Evolutionary conservation across 1,284 basidiomycete species (phyloP).

Genomic region (Schizophyllum amplum): DNA sequence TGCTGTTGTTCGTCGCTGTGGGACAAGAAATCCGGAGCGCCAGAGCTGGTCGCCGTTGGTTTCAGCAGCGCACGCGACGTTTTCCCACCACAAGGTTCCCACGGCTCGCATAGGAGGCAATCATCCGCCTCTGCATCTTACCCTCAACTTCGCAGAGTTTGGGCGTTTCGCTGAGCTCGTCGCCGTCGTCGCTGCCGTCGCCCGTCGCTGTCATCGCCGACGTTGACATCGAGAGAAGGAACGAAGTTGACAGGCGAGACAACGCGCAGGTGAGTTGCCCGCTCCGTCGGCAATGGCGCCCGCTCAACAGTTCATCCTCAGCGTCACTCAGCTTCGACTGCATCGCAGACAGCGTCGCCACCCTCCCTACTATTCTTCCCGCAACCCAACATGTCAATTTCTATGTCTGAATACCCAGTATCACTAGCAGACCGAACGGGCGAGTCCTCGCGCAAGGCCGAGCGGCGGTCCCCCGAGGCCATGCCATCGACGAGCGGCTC

Average conservation of each 20-base stretch:
- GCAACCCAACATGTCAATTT: not conserved
- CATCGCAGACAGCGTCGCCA: not conserved
- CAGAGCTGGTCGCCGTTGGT: not conserved
- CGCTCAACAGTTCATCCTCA: not conserved
- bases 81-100: not conserved
- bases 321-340: not conserved
- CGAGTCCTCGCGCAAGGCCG: not conserved
- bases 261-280: not conserved
- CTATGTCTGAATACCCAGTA: not conserved
- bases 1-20: not conserved
- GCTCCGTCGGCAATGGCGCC: not conserved
- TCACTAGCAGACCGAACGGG: not conserved
- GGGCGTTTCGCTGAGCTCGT: too few species aligned
- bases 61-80: not conserved
- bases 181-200: too few species aligned
- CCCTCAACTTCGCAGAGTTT: too few species aligned
- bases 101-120: not conserved
- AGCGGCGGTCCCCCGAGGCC: not conserved
- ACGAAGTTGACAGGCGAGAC: not conserved
- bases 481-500: not conserved
- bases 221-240: not conserved
- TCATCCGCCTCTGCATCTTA: not conserved
- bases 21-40: not conserved
- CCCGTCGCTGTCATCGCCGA: too few species aligned
- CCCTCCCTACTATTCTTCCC: not conserved